Evolutionary conservation across 495 filamentous ascomycete species (phyloP), one percentile per base, ranked within the genome.

Genomic region (Xylaria longipes): DNA sequence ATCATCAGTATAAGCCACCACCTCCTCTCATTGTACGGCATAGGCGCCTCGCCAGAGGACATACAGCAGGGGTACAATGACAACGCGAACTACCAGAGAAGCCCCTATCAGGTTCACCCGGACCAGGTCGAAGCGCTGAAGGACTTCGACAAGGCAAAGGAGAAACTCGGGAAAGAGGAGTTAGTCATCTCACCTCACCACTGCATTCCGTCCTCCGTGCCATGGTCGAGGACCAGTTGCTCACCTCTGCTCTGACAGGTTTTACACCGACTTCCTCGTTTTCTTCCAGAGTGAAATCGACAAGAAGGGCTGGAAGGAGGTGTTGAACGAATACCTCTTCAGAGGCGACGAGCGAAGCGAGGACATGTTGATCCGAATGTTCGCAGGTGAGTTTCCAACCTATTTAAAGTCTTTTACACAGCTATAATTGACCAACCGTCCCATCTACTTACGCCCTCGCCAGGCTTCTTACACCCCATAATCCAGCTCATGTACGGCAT

Each of bases 401-500:
- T n/a, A n/a, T n/a, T n/a, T n/a, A n/a, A n/a, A n/a, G n/a, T n/a
- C n/a, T n/a, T n/a, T n/a, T n/a, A n/a, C n/a, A n/a, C n/a, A n/a
- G n/a, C n/a, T n/a, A n/a, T n/a, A n/a, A n/a, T n/a, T n/a, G n/a
- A n/a, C n/a, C 14, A 15, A 15, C 7, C 6, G 6, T 35, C 31
- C 3, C 9, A 72, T 70, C 25, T 9, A 79, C 31, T 45, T 80
- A 2, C 65, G 29, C n/a, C 29, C 33, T 15, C 17, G 35, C n/a
- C 71, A 85, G 93, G 91, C 1, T 88, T 95, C 71, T 74, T 96
- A 2, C 94, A 97, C 76, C 92, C 93, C 11, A 71, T 95, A 8
- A 97, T 97, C 73, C 93, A 97, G 73, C 85, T 97, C 14, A 93
- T 93, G 48, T 96, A 93, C 76, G 94, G 91, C 2, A 73, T 97